These are phyloP conservation scores for Sicyos edulis DNA, from an alignment of 306 rosid species.

Conservation along the genomic window DNA sequence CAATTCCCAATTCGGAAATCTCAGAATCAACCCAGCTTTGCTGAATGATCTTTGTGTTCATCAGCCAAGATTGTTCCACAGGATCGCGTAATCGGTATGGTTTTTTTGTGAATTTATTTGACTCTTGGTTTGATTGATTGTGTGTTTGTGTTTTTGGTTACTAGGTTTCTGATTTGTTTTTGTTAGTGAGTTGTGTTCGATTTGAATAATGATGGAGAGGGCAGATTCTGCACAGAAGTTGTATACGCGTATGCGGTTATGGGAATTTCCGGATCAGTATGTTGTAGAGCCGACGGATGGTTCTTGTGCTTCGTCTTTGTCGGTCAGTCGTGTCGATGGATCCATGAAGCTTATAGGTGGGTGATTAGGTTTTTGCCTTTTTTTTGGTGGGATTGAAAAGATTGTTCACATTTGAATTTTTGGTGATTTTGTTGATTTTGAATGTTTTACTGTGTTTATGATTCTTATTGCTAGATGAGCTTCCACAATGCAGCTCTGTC, in stretches of 20 bases:
- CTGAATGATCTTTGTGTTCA: conserved; percentile 11
- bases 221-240: conserved; percentile 78
- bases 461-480: conserved; percentile 45
- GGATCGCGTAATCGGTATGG: conserved; percentile 7
- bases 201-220: conserved; percentile 70
- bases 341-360: conserved; percentile 77
- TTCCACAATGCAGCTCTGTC: conserved; percentile 60
- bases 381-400: not conserved
- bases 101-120: not conserved
- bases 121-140: not conserved
- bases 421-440: conserved; percentile 17
- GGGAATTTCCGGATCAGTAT: conserved; percentile 90
- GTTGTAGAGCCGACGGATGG: conserved; percentile 94
- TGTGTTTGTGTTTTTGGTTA: not conserved
- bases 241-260: conserved; percentile 74
- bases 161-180: not conserved
- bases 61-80: not conserved
- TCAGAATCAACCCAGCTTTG: not conserved
- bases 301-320: conserved; percentile 65
- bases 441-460: not conserved
- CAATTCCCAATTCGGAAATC: not conserved
- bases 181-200: conserved; percentile 31
- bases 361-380: conserved; percentile 16
- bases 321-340: conserved; percentile 66
- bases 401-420: conserved; percentile 5